Percentiles rank a stretch among this genome's conserved stretches.
Conservation (phyloP, 805 yeast genomes). For the Saturnispora serradocipensis region DNA sequence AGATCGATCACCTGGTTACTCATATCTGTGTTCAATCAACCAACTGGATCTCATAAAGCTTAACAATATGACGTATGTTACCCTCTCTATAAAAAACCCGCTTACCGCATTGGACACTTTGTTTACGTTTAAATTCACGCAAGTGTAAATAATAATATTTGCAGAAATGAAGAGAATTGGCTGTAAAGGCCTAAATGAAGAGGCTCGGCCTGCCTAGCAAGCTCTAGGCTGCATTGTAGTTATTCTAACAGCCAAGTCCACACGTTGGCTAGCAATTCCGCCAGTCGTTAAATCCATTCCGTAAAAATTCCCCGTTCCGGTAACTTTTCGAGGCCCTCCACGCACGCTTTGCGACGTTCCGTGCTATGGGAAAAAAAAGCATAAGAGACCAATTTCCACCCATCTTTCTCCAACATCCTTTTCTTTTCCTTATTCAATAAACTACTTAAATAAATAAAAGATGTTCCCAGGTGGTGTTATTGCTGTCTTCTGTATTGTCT, state of each 20-base stretch:
- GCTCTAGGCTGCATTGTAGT: too few relatives aligned
- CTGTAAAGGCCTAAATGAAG: neutral
- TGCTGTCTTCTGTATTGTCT: slow-evolving; percentile 46
- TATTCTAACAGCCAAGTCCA: too few relatives aligned
- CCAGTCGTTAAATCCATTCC: neutral
- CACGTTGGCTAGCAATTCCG: neutral
- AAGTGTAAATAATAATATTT: neutral
- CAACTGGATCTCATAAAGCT: neutral
- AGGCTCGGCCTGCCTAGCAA: neutral
- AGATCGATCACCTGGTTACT: neutral
- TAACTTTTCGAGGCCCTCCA: neutral
- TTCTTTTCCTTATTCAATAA: neutral
- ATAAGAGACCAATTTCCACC: neutral
- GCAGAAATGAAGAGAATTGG: neutral
- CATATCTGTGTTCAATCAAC: neutral
- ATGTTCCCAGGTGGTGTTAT: slow-evolving; percentile 62
- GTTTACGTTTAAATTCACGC: neutral
- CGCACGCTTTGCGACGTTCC: neutral
- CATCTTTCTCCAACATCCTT: neutral
- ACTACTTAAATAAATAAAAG: slow-evolving; percentile 7
- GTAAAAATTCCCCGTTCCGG: neutral
- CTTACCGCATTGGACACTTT: neutral
- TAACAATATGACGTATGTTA: neutral
- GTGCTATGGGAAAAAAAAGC: neutral
- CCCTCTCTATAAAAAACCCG: neutral